Base-by-base conservation (phyloP, 257 asterid genomes). In the Nicotiana paniculata region DNA sequence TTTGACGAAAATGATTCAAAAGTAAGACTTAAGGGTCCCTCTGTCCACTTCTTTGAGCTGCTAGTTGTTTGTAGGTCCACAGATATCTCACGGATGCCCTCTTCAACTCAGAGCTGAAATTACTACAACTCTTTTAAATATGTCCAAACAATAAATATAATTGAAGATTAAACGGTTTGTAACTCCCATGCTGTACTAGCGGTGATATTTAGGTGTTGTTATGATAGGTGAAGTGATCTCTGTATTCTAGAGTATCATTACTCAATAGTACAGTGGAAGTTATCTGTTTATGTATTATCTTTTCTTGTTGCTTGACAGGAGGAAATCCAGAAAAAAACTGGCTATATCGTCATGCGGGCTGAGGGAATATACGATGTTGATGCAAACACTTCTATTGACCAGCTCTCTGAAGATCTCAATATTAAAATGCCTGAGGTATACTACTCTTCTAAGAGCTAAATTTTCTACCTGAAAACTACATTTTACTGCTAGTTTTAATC, bases 271-370 rank as follows among this genome's bases (percentile, higher is more conserved):
- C n/a, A 13, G 28, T 75, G 26, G 62, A 54, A 67, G 3, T 61
- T 58, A n/a, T 57, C 30, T 39, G 33, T 43, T 72, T 46, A 77
- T 21, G 32, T 77, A 69, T 37, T 77, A 57, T 64, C 82, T 37
- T 63, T 55, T 77, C 84, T 67, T 76, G 76, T 77, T 26, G 77
- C 33, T 63, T 82, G 84, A 57, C 93, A 96, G 99, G 99, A 96
- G 88, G 99, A 96, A 90, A 96, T 96, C 83, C 97, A 94, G 93
- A 96, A 96, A 83, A 94, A 96, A 89, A 96, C 99, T 80, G 99
- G 99, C 7, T 94, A 96, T 57, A 81, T 96, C 75, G 97, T 96
- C 84, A 94, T 96, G 98, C 95, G 99, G 68, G 98, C 97, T 80
- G 95, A 93, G 82, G 99, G 99, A 85, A 90, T 90, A 72, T 96